Base-by-base conservation (phyloP, 2,329 filamentous ascomycete species). In the Pezicula radicicola region DNA sequence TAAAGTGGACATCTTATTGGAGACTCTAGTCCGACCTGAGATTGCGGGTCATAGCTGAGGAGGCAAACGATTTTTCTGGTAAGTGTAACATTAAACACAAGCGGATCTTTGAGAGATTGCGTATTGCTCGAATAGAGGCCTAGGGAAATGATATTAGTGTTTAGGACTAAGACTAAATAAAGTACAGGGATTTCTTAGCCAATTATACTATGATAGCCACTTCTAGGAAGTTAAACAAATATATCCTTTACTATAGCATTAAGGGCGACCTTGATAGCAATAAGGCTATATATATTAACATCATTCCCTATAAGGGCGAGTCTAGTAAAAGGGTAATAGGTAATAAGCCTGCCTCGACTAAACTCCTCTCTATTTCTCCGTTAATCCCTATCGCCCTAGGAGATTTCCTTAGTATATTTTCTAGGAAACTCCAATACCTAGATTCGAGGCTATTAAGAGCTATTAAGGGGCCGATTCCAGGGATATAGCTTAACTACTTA, bases 1-100 rank as follows among this genome's bases (percentile, higher is more conserved):
- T 56, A 33, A 59, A 60, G 42, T 57, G 48, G 53, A 60, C 50
- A 3, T 47, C 45, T 0, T 60, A 60, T 18, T 55, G 35, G 51
- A 55, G 48, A 46, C 54, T 60, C 15, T 42, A 59, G 1, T 60
- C 51, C 13, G 45, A 57, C 1, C 54, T 56, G 33, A 30, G 48
- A n/a, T 8, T 33, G 2, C 48, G 54, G 15, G 48, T 49, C 15
- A 33, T 55, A 18, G 48, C 50, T 5, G 2, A 48, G 10, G 49
- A 51, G 35, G 49, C 21, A 15, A 21, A 48, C 21, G 49, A 51
- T 47, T 51, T 19, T 30, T 51, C 49, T 9, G 43, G 49, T 3
- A 51, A 16, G 21, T 28, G 49, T 51, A 41, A 51, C 7, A 51
- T 51, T n/a, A 27, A 51, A 13, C 43, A 51, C 12, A 47, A 51